These are phyloP conservation scores for Phytophthora meadii DNA, from an alignment of 352 stramenopile genomes.

Conservation along the genomic window DNA sequence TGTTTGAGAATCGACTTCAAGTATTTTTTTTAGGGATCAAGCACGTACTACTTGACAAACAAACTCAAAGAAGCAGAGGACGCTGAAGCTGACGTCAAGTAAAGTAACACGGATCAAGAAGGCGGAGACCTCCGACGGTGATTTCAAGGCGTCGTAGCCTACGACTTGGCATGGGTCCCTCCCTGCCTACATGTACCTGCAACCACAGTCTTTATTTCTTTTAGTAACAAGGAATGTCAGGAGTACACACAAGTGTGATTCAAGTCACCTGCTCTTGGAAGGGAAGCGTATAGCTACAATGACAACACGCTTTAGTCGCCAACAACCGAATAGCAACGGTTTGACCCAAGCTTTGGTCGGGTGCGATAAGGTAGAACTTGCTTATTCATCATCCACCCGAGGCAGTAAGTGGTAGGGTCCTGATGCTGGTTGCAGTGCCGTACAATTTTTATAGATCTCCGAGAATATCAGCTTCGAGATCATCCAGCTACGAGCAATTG, in stretches of 20 bases:
- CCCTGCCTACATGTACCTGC: not conserved
- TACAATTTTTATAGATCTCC: constrained; percentile 50
- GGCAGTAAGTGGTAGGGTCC: not conserved
- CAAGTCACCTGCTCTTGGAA: not conserved
- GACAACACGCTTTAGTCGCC: constrained; percentile 3
- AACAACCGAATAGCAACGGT: not conserved
- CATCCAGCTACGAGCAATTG: constrained; percentile 54
- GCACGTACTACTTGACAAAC: too few species aligned
- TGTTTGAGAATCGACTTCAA: too few species aligned
- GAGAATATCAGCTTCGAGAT: constrained; percentile 81
- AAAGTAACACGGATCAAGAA: too few species aligned
- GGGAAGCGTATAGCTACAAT: constrained; percentile 2
- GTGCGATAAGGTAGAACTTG: constrained; percentile 3
- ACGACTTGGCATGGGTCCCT: too few species aligned
- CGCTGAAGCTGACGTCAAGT: not conserved
- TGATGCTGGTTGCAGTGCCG: not conserved
- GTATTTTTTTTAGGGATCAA: too few species aligned
- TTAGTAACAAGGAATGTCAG: constrained; percentile 1
- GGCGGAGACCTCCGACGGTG: too few species aligned
- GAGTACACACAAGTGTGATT: constrained; percentile 9
- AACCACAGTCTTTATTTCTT: constrained; percentile 8
- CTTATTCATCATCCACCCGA: constrained; percentile 9
- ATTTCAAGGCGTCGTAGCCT: too few species aligned
- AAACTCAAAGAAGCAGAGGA: not conserved
- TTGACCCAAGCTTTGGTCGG: not conserved